Base-by-base conservation (phyloP, 2,329 filamentous ascomycete genomes). In the Zalaria sp. region DNA sequence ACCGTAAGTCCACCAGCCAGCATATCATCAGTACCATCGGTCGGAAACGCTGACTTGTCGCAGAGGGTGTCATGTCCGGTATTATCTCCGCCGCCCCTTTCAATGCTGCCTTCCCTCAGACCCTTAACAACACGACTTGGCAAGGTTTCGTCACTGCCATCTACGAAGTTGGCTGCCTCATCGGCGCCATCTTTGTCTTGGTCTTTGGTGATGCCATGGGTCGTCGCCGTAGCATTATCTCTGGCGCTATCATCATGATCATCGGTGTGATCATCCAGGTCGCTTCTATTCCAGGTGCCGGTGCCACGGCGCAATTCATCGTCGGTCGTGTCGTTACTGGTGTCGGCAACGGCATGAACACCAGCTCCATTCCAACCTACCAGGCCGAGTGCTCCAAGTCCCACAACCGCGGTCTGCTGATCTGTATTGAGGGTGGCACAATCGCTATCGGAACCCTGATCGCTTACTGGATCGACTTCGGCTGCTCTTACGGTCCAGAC, bases 401-500 rank as follows among this genome's bases (percentile, higher is more conserved):
- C 5, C 66, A 72, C 45, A 60, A 61, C 35, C 62, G 69, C 45
- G 69, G 69, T 7, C 64, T 68, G 46, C 54, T 72, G 46, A 67
- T 72, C 51, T 71, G 71, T 62, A 60, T 70, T 11, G 64, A 69
- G 52, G 62, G 67, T 40, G 56, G 65, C 35, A 54, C 70, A 52
- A 70, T 72, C 42, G 69, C 68, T 10, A 66, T 65, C 41, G 69
- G 68, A 46, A 65, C 70, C 42, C 68, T 65, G 47, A 57, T 69
- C 41, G 64, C 60, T 46, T 67, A 71, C 57, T 68, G 69, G 69
- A 58, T 70, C 46, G 66, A 72, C 47, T 64, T 70, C 43, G 67
- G 71, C 38, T 68, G 73, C 43, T 69, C 71, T 1, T 62, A 73
- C 39, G 68, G 73, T 48, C 69, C 74, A 51, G 63, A 47, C 38